Conservation (phyloP, 1,284 basidiomycete genomes). For the Melampsora americana region DNA sequence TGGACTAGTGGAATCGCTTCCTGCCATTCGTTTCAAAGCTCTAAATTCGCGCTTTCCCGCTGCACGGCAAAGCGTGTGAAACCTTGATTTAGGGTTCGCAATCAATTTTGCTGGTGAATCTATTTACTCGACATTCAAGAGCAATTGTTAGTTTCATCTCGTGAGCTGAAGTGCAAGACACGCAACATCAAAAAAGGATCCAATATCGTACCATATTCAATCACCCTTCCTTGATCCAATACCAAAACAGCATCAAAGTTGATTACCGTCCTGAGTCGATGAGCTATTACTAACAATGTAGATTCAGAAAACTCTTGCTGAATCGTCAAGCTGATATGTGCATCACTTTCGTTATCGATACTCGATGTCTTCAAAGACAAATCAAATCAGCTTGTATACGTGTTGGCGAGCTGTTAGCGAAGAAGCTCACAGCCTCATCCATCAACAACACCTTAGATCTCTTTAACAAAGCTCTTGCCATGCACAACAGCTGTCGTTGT, state of each 20-base stretch:
- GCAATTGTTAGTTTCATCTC: neutral
- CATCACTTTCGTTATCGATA: slow-evolving; percentile 75
- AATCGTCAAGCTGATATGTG: slow-evolving; percentile 61
- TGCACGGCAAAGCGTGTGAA: slow-evolving; percentile 9
- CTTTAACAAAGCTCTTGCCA: slow-evolving; percentile 76
- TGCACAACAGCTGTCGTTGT: slow-evolving; percentile 77
- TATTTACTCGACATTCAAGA: neutral
- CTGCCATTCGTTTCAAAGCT: slow-evolving; percentile 7
- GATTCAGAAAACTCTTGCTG: slow-evolving; percentile 67
- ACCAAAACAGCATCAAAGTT: slow-evolving; percentile 61
- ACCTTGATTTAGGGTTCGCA: slow-evolving; percentile 7
- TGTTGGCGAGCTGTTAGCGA: slow-evolving; percentile 31
- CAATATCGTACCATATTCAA: slow-evolving; percentile 7
- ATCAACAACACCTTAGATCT: slow-evolving; percentile 72
- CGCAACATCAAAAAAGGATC: neutral
- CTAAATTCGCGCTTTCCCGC: slow-evolving; percentile 3
- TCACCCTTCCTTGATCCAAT: slow-evolving; percentile 6
- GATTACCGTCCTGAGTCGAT: slow-evolving; percentile 65
- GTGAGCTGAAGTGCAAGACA: neutral
- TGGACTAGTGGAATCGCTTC: neutral
- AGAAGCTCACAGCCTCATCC: slow-evolving; percentile 61
- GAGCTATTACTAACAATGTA: slow-evolving; percentile 62
- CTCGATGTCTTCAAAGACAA: slow-evolving; percentile 53
- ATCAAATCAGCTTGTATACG: slow-evolving; percentile 14
- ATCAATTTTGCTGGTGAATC: slow-evolving; percentile 11